Base-by-base conservation (phyloP, 192 early-diverging fungal genomes). In the Kappamyces sp. region DNA sequence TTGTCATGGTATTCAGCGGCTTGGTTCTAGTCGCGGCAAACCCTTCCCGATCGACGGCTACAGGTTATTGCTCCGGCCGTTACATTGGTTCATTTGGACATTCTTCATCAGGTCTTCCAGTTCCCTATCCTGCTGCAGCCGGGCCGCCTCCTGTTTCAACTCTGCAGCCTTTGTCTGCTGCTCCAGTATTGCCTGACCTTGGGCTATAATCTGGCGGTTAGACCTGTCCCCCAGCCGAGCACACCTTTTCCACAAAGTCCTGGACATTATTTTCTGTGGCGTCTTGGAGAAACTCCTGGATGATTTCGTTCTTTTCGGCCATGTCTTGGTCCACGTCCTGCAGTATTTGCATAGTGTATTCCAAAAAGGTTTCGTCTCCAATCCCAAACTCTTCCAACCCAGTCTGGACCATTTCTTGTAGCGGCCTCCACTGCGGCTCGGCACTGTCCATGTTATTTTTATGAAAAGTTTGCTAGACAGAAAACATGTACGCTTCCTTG, bases 331-430 rank as follows among this genome's bases (percentile, higher is more conserved):
- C 71, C 37, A 85, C 85, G 41, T 89, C 84, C 12, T 75, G 65
- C 0, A 79, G 74, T 37, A 89, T 75, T 44, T 84, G 81, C 23
- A 73, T 69, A 53, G 88, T 82, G 65, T 87, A 89, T 50, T 88
- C 86, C 7, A 73, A 68, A 55, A 82, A 77, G 2, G 84, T 79
- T 67, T 85, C 60, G 44, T 69, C 67, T 8, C 15, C 36, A 34
- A 55, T 55, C 12, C 36, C 54, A 6, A 55, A 44, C 8, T 15
- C 5, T 3, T 13, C 5, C 38, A 55, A 1, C n/a, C n/a, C n/a
- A n/a, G n/a, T n/a, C n/a, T n/a, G n/a, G n/a, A n/a, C n/a, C n/a
- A n/a, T n/a, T n/a, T n/a, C n/a, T n/a, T n/a, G n/a, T n/a, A n/a
- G n/a, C n/a, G n/a, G n/a, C n/a, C n/a, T n/a, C 12, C 44, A 47